A percentile compares a stretch with the other conserved stretches of the same genome.
Evolutionary conservation across 805 yeast species (phyloP).

Genomic region (Cyberlindnera maclurae): DNA sequence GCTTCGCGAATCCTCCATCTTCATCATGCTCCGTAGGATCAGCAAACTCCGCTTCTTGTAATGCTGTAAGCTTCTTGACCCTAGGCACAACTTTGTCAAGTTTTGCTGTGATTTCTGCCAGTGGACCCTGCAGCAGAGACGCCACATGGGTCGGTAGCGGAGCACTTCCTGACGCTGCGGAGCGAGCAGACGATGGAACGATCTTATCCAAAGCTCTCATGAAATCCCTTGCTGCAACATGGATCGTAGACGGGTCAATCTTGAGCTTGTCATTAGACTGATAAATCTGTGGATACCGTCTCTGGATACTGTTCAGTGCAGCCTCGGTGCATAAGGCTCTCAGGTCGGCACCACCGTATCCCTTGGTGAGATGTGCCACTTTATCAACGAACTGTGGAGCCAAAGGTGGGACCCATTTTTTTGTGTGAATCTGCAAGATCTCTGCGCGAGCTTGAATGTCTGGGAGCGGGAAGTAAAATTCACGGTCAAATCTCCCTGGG

Average conservation of each 20-base stretch:
- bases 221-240: constrained; percentile 77
- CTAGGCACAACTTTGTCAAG: constrained; percentile 59
- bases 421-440: constrained; percentile 80
- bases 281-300: constrained; percentile 91
- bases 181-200: constrained; percentile 87
- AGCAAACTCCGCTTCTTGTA: constrained; percentile 64
- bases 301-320: constrained; percentile 84
- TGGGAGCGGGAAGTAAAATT: constrained; percentile 92
- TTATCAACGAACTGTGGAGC: constrained; percentile 49
- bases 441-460: constrained; percentile 70
- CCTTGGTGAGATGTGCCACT: constrained; percentile 79
- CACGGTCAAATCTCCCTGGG: constrained; percentile 96
- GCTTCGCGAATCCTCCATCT: constrained; percentile 64
- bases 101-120: constrained; percentile 37
- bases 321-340: constrained; percentile 94
- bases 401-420: constrained; percentile 79
- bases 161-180: constrained; percentile 62
- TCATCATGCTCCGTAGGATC: constrained; percentile 48
- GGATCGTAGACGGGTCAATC: constrained; percentile 65
- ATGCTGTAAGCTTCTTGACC: constrained; percentile 41
- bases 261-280: constrained; percentile 61
- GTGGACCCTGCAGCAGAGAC: constrained; percentile 52
- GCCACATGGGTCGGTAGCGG: constrained; percentile 72
- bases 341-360: constrained; percentile 97
- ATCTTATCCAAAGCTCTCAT: constrained; percentile 79